Percentiles rank a stretch among this genome's conserved stretches.
Conservation (phyloP, 2,329 filamentous ascomycete species). For the Colletotrichum echinochloae region DNA sequence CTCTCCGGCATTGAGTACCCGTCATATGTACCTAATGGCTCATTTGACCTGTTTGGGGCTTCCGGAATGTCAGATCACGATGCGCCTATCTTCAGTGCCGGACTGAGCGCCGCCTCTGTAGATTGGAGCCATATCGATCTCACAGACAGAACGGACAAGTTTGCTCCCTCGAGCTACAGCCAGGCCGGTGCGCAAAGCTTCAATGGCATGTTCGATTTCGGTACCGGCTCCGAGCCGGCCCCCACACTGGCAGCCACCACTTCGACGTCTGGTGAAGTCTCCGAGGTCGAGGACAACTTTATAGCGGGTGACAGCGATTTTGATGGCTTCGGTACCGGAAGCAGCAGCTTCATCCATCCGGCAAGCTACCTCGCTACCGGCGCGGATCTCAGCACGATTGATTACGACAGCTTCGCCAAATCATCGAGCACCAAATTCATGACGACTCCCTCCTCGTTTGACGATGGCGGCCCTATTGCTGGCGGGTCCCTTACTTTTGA, state of each 20-base stretch:
- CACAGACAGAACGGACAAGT: constrained; percentile 58
- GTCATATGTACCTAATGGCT: constrained; percentile 58
- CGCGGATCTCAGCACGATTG: constrained; percentile 62
- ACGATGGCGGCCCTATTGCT: constrained; percentile 54
- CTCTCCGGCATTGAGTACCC: constrained; percentile 67
- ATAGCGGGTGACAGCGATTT: constrained; percentile 62
- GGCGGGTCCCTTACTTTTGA: constrained; percentile 60
- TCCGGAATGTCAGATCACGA: constrained; percentile 63
- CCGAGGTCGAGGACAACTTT: constrained; percentile 72
- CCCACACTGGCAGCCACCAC: constrained; percentile 67
- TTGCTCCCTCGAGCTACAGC: constrained; percentile 66
- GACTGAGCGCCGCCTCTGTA: constrained; percentile 66
- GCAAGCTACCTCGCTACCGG: constrained; percentile 54
- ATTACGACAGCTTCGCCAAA: constrained; percentile 68
- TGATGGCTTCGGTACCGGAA: constrained; percentile 59
- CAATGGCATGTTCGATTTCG: constrained; percentile 64
- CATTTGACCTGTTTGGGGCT: constrained; percentile 65
- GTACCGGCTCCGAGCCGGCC: constrained; percentile 65
- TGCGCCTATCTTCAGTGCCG: constrained; percentile 71
- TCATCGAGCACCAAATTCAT: constrained; percentile 60
- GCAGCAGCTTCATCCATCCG: constrained; percentile 52
- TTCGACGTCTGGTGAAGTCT: constrained; percentile 75
- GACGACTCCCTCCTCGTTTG: constrained; percentile 53
- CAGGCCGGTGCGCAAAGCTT: constrained; percentile 64
- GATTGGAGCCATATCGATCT: constrained; percentile 62